Evolutionary conservation across 2,329 filamentous ascomycete genomes (phyloP).

Genomic region (Nannizziopsis barbatae): DNA sequence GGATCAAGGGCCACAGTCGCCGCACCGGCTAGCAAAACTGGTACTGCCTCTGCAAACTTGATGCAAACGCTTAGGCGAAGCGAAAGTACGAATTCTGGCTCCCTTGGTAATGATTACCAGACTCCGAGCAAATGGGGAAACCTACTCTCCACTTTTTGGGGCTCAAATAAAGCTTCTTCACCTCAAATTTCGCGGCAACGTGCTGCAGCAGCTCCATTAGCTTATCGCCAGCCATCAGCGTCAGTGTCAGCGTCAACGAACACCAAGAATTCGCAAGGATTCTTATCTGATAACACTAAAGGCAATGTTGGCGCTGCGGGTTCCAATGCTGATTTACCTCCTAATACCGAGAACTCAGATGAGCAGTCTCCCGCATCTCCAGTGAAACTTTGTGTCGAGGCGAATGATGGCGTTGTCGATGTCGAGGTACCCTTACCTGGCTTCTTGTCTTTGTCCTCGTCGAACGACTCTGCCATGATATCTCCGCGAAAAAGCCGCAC

Average conservation of each 20-base stretch:
- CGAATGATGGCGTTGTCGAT: slow-evolving; percentile 48
- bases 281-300: neutral
- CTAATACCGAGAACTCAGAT: neutral
- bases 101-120: slow-evolving; percentile 37
- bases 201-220: neutral
- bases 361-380: slow-evolving; percentile 32
- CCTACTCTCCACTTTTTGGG: slow-evolving; percentile 47
- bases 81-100: slow-evolving; percentile 39
- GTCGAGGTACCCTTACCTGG: slow-evolving; percentile 48
- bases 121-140: slow-evolving; percentile 44
- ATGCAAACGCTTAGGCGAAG: slow-evolving; percentile 44
- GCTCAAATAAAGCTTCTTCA: slow-evolving; percentile 39
- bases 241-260: neutral
- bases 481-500: slow-evolving; percentile 36
- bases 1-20: neutral
- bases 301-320: neutral
- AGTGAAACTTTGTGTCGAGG: slow-evolving; percentile 44
- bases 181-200: slow-evolving; percentile 12
- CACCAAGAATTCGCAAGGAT: slow-evolving; percentile 1
- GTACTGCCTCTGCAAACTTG: slow-evolving; percentile 45
- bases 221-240: neutral
- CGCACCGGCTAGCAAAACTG: slow-evolving; percentile 24
- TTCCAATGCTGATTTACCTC: neutral
- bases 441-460: slow-evolving; percentile 39
- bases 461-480: slow-evolving; percentile 35